Conservation (phyloP, 495 filamentous ascomycete genomes). For the Evernia prunastri region DNA sequence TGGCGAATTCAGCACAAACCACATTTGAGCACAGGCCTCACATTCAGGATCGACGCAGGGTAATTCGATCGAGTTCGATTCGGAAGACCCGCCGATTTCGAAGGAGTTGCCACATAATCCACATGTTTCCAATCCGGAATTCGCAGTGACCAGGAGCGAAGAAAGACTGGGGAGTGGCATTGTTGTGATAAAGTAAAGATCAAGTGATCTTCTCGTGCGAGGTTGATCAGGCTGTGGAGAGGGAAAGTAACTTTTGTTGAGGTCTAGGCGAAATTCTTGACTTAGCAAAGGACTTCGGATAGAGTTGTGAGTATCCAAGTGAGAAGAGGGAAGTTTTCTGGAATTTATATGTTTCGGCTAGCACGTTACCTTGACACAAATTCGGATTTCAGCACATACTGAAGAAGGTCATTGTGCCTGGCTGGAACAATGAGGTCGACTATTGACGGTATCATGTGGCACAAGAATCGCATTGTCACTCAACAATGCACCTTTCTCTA, state of each 20-base stretch:
- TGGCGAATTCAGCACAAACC: neutral
- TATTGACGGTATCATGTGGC: neutral
- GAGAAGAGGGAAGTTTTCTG: neutral
- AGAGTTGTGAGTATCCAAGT: neutral
- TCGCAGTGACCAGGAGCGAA: neutral
- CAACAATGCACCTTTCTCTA: neutral
- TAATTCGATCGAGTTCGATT: neutral
- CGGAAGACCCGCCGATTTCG: neutral
- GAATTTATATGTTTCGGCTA: neutral
- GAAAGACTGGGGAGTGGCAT: neutral
- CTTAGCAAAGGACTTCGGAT: neutral
- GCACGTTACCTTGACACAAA: neutral
- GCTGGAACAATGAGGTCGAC: neutral
- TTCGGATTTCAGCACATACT: neutral
- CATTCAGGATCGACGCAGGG: neutral
- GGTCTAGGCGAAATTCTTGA: neutral
- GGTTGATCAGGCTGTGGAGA: neutral
- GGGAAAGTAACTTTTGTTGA: neutral
- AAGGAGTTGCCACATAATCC: neutral
- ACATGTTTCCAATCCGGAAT: neutral
- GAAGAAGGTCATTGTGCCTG: neutral
- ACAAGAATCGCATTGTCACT: neutral
- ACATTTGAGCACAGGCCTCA: neutral
- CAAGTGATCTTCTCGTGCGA: neutral
- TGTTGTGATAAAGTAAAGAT: neutral